Evolutionary conservation across 2,329 filamentous ascomycete species (phyloP), one percentile per base, ranked within the genome.

Genomic region (Zasmidium citrigriseum): DNA sequence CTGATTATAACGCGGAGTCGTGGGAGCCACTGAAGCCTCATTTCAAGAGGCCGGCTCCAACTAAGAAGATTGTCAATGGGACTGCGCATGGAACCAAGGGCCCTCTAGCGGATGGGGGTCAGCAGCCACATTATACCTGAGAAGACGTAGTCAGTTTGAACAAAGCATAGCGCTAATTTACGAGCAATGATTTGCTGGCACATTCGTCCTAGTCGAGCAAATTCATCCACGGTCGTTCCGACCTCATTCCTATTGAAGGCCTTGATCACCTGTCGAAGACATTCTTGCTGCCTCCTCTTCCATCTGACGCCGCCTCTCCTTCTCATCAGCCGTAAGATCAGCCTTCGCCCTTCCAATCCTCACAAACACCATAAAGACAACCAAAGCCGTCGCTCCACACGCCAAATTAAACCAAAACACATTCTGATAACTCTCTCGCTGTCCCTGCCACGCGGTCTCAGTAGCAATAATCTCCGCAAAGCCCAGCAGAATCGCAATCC

Each of bases 1-100:
- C 85, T 64, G 84, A 84, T 57, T 96, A 95, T 70, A 92, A 86
- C 70, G 85, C 87, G 57, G 89, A 96, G 78, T 93, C 89, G 72
- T 96, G 91, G 91, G 86, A 78, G 66, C 73, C 76, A 14, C 62
- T 82, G 64, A 79, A 79, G 68, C 70, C 78, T 58, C 77, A 76
- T 55, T 82, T 82, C 60, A 67, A 63, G 59, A 59, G 68, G 46
- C 69, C 68, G 10, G 57, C 59, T 20, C 59, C 58, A 16, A 60
- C 55, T 20, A 63, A 59, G n/a, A 38, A 25, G 12, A 27, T 23
- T 14, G 38, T 23, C 12, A 46, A 59, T 46, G 50, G 49, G 7
- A 20, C 16, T 3, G 53, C 18, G 12, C 41, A 27, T 54, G 52
- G 55, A 9, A 48, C 57, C 11, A 60, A 58, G 47, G 57, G 55